Conservation (phyloP, 2,329 filamentous ascomycete genomes). For the Phyllosticta ampelicida region DNA sequence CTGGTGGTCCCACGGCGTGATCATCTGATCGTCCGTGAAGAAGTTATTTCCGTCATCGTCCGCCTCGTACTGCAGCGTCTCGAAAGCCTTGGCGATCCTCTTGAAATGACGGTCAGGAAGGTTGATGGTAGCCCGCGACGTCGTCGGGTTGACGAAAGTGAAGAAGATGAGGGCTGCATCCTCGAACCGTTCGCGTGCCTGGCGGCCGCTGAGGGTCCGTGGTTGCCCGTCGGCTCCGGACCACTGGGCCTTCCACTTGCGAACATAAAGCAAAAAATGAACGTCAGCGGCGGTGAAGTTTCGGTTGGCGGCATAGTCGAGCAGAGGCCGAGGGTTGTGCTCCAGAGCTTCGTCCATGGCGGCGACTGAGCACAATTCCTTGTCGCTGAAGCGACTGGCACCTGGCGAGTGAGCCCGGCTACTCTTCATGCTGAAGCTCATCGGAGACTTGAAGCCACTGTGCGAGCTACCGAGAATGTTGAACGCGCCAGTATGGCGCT, state of each 20-base stretch:
- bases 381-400: neutral
- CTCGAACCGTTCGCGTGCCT: constrained; percentile 39
- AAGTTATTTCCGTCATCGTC: neutral
- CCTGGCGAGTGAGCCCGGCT: neutral
- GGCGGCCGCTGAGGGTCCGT: constrained; percentile 10
- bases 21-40: neutral
- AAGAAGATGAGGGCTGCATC: constrained; percentile 51
- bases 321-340: constrained; percentile 48
- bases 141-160: constrained; percentile 48
- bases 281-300: constrained; percentile 66
- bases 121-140: constrained; percentile 58
- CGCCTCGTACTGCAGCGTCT: neutral
- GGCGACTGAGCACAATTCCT: constrained; percentile 35
- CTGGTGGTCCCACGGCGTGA: constrained; percentile 6
- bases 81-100: constrained; percentile 4
- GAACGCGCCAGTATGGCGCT: neutral
- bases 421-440: neutral
- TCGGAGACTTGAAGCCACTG: neutral
- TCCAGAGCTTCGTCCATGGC: constrained; percentile 52
- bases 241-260: constrained; percentile 43
- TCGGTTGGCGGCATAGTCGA: constrained; percentile 52
- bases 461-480: neutral
- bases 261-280: constrained; percentile 50
- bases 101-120: constrained; percentile 32
- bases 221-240: constrained; percentile 12